These are phyloP conservation scores for Termitomyces sp. DNA, from an alignment of 768 basidiomycete genomes.

Conservation along the genomic window DNA sequence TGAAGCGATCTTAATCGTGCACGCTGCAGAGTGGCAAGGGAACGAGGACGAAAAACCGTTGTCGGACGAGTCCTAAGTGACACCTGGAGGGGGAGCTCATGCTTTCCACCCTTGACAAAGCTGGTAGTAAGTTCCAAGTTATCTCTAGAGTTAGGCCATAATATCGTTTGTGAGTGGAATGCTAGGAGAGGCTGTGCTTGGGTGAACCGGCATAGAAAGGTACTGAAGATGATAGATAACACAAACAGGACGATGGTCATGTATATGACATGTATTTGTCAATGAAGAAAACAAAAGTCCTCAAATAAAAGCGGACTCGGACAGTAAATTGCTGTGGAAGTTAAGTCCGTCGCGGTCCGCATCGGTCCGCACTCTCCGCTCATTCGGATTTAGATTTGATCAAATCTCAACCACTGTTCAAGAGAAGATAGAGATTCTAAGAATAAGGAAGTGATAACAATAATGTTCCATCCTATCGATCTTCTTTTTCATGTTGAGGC, in stretches of 20 bases:
- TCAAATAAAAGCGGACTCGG: not conserved
- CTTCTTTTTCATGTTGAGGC: not conserved
- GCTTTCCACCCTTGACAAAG: not conserved
- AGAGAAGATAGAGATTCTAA: not conserved
- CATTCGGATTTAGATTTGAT: not conserved
- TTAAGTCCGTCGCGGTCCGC: not conserved
- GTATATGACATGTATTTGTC: conserved; percentile 10
- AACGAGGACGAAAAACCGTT: conserved; percentile 55
- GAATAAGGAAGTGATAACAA: not conserved
- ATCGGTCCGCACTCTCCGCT: too few species aligned
- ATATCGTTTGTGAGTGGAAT: conserved; percentile 10
- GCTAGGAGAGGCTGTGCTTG: conserved; percentile 6
- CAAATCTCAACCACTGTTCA: not conserved
- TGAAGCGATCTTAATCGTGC: conserved; percentile 49
- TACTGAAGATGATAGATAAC: not conserved
- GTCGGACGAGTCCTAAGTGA: conserved; percentile 44
- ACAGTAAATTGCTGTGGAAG: not conserved
- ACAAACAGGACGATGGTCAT: conserved; percentile 6
- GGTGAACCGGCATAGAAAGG: not conserved
- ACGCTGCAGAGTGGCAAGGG: conserved; percentile 40
- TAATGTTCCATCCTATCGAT: not conserved
- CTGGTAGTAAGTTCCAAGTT: conserved; percentile 2
- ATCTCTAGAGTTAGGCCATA: conserved; percentile 6
- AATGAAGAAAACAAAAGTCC: not conserved
- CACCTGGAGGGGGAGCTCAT: not conserved